Conservation (phyloP, 495 filamentous ascomycete genomes). For the Lophiotrema nucula region DNA sequence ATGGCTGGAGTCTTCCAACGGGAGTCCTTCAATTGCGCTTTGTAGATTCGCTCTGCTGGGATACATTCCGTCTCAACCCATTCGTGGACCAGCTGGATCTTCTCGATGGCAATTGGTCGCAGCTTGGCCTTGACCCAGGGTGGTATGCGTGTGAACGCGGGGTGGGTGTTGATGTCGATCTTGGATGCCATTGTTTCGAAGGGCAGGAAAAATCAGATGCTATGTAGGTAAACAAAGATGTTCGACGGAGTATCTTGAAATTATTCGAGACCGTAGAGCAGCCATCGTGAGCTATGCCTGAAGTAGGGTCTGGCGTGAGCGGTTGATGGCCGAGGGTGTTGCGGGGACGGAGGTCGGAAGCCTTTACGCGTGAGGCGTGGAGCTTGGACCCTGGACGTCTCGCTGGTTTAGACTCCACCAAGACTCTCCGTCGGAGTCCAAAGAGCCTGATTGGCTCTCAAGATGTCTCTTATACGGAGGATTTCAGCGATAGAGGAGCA, state of each 20-base stretch:
- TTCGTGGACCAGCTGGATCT: constrained; percentile 42
- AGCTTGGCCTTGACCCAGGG: constrained; percentile 45
- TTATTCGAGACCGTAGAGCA: neutral
- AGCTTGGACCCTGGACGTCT: constrained; percentile 19
- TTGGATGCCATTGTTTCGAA: constrained; percentile 17
- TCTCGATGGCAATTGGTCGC: constrained; percentile 40
- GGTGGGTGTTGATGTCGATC: constrained; percentile 28
- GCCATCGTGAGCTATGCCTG: constrained; percentile 17
- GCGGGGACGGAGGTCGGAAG: constrained; percentile 17
- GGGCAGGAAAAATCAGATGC: neutral
- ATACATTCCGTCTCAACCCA: constrained; percentile 47
- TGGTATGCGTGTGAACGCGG: constrained; percentile 42
- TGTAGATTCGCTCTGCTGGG: constrained; percentile 43
- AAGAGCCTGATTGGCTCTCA: neutral
- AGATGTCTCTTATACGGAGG: neutral
- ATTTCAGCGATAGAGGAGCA: constrained; percentile 1
- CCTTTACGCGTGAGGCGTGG: constrained; percentile 9
- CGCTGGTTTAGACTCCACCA: neutral
- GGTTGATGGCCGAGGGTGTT: constrained; percentile 20
- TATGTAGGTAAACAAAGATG: constrained; percentile 8
- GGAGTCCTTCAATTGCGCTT: constrained; percentile 38
- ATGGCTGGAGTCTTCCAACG: constrained; percentile 42
- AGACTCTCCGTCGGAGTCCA: neutral
- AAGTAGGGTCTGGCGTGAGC: constrained; percentile 2
- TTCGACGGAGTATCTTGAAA: neutral